Base-by-base conservation (phyloP, 768 basidiomycete species). In the Hebeloma cylindrosporum region DNA sequence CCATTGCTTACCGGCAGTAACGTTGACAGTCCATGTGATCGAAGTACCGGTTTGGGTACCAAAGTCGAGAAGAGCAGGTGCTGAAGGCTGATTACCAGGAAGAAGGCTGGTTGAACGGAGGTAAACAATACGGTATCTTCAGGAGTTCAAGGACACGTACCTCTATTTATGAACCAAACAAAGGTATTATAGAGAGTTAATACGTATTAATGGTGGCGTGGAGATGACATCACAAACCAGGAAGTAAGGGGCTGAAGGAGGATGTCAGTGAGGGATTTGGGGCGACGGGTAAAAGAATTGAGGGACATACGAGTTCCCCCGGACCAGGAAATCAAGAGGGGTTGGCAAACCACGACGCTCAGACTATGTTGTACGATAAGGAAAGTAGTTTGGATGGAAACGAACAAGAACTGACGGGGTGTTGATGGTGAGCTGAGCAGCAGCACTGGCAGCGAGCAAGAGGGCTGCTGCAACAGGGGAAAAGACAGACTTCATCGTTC, bases 361-460 rank as follows among this genome's bases (percentile, higher is more conserved):
- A 60, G 10, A 27, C 83, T 85, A 26, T 53, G 20, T 29, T 30
- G 52, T 43, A 35, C 40, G 50, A 49, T 49, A 37, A 44, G 34
- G 16, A 44, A 49, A 30, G 9, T 14, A 27, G 38, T 37, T 25
- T 2, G 28, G 35, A 16, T 14, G 10, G 22, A 10, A 25, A 21
- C 27, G 21, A 37, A 26, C 27, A 23, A 18, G 48, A 14, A 74
- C 85, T 58, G 53, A 88, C 87, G 88, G 88, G 27, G 88, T 91
- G 61, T 85, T 82, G 60, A 89, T 69, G 1, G 53, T 66, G 52
- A 81, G 57, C 57, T 80, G 79, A 13, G 76, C 82, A 18, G 70
- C 30, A 37, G 63, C 79, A 23, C 63, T 62, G 38, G 64, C 60
- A 34, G 65, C 68, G 51, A 74, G 60, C 52, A 79, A 63, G 31